Evolutionary conservation across 2,329 filamentous ascomycete genomes (phyloP).

Genomic region (Zymoseptoria crescenta): DNA sequence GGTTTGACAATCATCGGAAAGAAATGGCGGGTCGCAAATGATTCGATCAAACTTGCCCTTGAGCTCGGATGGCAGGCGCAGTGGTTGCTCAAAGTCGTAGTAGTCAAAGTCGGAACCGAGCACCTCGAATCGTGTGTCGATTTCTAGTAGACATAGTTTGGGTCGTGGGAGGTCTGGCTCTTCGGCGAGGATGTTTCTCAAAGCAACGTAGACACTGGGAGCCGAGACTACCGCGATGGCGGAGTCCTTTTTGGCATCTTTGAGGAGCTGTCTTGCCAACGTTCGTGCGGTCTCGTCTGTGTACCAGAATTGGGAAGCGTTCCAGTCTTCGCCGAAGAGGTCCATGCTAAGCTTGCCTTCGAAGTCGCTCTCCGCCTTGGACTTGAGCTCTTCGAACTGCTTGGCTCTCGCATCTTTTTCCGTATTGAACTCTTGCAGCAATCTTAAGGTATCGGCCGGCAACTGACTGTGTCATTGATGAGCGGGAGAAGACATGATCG

Average conservation of each 20-base stretch:
- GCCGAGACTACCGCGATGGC: slow-evolving; percentile 62
- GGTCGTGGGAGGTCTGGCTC: slow-evolving; percentile 38
- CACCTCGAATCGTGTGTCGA: slow-evolving; percentile 63
- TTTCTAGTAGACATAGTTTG: slow-evolving; percentile 61
- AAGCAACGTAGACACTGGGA: slow-evolving; percentile 67
- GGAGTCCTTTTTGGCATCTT: slow-evolving; percentile 47
- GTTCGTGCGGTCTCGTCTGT: slow-evolving; percentile 60
- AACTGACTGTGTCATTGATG: slow-evolving; percentile 44
- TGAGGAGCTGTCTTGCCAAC: slow-evolving; percentile 58
- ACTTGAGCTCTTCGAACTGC: slow-evolving; percentile 61
- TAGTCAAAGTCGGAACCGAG: slow-evolving; percentile 68
- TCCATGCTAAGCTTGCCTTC: slow-evolving; percentile 51
- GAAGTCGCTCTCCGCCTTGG: slow-evolving; percentile 50
- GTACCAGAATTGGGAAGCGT: slow-evolving; percentile 75
- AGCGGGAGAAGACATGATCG: not conserved
- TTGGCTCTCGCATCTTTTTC: slow-evolving; percentile 61
- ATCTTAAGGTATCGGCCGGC: slow-evolving; percentile 57
- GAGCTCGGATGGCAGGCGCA: slow-evolving; percentile 52
- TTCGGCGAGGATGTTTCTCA: slow-evolving; percentile 54
- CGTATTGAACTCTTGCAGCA: slow-evolving; percentile 65
- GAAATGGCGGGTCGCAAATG: slow-evolving; percentile 70
- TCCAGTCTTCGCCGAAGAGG: slow-evolving; percentile 72
- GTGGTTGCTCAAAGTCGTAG: slow-evolving; percentile 66
- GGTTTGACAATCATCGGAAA: slow-evolving; percentile 73
- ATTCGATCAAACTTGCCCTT: slow-evolving; percentile 61